Conservation (phyloP, 768 basidiomycete genomes). For the Hortiboletus campestris region DNA sequence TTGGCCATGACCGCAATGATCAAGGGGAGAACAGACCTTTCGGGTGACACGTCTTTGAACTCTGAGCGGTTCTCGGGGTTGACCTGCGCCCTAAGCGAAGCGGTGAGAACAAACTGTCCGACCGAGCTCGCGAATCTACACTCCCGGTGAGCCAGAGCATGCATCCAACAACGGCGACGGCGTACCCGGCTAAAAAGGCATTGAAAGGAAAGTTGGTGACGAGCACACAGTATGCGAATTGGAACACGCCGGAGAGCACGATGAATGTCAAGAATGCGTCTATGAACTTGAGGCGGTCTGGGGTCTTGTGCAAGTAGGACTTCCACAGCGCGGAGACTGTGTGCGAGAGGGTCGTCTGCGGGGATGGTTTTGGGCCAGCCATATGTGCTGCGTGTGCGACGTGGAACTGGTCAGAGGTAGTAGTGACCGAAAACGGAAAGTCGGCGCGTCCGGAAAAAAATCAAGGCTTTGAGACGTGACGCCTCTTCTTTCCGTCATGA, state of each 20-base stretch:
- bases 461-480: no score
- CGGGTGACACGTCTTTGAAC: conserved; percentile 91
- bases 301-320: conserved; percentile 75
- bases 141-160: conserved; percentile 1
- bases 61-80: conserved; percentile 79
- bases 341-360: conserved; percentile 27
- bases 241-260: conserved; percentile 84
- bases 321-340: conserved; percentile 59
- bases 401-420: conserved; percentile 7
- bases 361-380: conserved; percentile 36
- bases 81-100: conserved; percentile 88
- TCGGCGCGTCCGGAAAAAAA: not conserved
- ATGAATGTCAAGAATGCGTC: conserved; percentile 92
- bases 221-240: conserved; percentile 89
- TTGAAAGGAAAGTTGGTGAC: conserved; percentile 96
- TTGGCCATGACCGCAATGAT: not conserved
- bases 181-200: conserved; percentile 93
- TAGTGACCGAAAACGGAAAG: conserved; percentile 15
- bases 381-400: conserved; percentile 25
- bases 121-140: conserved; percentile 89
- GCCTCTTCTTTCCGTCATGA: conserved; percentile 17
- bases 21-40: conserved; percentile 58
- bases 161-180: conserved; percentile 1
- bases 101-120: conserved; percentile 95
- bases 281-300: conserved; percentile 87